Evolutionary conservation across 1,284 basidiomycete genomes (phyloP), one percentile per base, ranked within the genome.

Genomic region (Leccinum pallidistipes): DNA sequence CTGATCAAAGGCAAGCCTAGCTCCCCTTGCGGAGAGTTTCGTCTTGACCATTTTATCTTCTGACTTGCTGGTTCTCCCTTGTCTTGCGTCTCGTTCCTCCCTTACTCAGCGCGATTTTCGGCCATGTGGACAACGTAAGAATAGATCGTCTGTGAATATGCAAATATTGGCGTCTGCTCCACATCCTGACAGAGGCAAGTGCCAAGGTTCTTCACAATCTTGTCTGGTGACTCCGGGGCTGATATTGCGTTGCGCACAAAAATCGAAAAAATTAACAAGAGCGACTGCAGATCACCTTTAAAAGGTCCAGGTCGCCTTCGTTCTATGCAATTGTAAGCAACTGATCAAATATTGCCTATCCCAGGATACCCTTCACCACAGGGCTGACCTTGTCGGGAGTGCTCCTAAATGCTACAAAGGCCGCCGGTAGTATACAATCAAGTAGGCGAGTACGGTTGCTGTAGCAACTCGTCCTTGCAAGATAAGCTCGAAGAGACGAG

Each of bases 121-220:
- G 74, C 32, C 77, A 72, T 56, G 74, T 79, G 58, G 83, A 82
- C 69, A 95, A 88, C 2, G 93, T 93, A 31, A 95, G 78, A 43
- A 98, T 92, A 76, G 10, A 81, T 76, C 57, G 84, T 82, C 59
- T 86, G 85, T 7, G 80, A 79, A 71, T 82, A 83, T 5, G 87
- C 82, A 74, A 98, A 99, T 2, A 97, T 90, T 1, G 97, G 95
- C 0, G 96, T 98, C 60, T 91, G 85, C 31, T 91, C 86, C 11
- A 86, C 83, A 74, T 99, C 97, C 71, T 95, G 92, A 76, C 97
- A 99, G 5, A 99, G 81, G 78, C 99, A 99, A 0, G 95, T 96
- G 78, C 95, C 97, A 4, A 99, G 85, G 73, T 99, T 99, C 79
- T 95, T 95, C 69, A 99, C 87, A 59, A 99, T 95, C 81, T 99